phyloP scores from a whole-genome alignment of 257 asterid genomes.

The Misopates orontium region DNA sequence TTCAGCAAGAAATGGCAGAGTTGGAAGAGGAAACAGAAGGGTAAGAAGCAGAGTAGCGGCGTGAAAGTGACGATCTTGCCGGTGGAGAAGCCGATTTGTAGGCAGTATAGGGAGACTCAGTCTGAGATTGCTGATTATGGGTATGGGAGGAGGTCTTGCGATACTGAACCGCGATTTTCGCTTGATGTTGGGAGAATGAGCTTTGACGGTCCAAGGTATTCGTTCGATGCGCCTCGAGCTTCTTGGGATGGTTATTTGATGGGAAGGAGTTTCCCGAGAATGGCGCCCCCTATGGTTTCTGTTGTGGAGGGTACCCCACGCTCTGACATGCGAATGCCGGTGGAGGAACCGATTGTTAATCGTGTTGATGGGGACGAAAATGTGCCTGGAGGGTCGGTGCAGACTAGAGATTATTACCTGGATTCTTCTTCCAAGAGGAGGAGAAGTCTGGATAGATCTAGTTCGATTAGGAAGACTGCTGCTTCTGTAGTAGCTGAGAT shows the following conservation, averaged over 20 bases:
- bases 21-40: conserved; percentile 85
- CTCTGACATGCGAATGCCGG: conserved; percentile 63
- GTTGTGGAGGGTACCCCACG: conserved; percentile 72
- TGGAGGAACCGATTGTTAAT: conserved; percentile 47
- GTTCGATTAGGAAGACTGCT: conserved; percentile 73
- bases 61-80: conserved; percentile 57
- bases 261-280: conserved; percentile 60
- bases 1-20: conserved; percentile 88
- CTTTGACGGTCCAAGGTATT: conserved; percentile 74
- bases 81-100: conserved; percentile 61
- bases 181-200: conserved; percentile 81
- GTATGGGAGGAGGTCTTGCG: conserved; percentile 81
- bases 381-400: conserved; percentile 75
- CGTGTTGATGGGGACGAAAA: conserved; percentile 37
- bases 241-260: conserved; percentile 81
- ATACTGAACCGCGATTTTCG: conserved; percentile 76
- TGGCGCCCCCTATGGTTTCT: conserved; percentile 67
- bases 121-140: conserved; percentile 92
- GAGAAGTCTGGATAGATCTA: conserved; percentile 92
- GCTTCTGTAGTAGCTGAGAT: conserved; percentile 82
- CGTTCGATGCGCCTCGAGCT: conserved; percentile 91
- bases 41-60: conserved; percentile 52
- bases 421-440: conserved; percentile 74
- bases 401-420: conserved; percentile 71
- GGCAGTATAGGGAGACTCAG: conserved; percentile 73